Percentiles rank a stretch among this genome's conserved stretches.
Conservation (phyloP, 129 eudicot species). For the Arctium minus region DNA sequence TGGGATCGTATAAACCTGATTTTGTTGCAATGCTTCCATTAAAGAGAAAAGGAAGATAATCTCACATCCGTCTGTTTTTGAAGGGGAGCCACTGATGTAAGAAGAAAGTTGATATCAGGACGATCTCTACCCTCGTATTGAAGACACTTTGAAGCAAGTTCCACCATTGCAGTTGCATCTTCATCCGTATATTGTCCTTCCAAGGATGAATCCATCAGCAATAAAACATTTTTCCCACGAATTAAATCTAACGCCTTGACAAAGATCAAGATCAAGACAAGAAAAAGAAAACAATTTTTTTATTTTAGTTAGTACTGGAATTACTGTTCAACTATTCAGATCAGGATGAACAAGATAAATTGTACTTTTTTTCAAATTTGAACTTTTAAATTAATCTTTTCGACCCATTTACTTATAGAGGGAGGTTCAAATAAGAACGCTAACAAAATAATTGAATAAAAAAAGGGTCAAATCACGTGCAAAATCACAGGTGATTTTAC, state of each 20-base stretch:
- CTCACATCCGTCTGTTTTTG: conserved; percentile 82
- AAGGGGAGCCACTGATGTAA: conserved; percentile 75
- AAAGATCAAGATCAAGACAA: background rate
- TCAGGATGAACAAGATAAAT: background rate
- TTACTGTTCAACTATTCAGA: background rate
- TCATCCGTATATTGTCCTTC: conserved; percentile 94
- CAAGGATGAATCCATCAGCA: conserved; percentile 87
- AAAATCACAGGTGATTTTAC: too few species aligned
- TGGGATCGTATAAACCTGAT: background rate
- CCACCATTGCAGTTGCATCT: conserved; percentile 89
- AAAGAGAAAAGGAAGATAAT: background rate
- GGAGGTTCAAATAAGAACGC: too few species aligned
- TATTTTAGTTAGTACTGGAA: background rate
- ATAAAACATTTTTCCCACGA: conserved; percentile 68
- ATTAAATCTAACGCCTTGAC: conserved; percentile 84
- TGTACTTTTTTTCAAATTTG: too few species aligned
- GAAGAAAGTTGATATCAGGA: conserved; percentile 81
- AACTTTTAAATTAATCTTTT: too few species aligned
- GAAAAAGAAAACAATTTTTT: background rate
- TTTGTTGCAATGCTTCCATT: background rate
- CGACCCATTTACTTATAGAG: background rate
- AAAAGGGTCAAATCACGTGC: too few species aligned
- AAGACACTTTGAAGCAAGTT: conserved; percentile 94
- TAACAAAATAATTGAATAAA: too few species aligned
- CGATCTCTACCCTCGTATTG: conserved; percentile 96